phyloP scores from a whole-genome alignment of 2,329 filamentous ascomycete species.

The Didymella segeticola region DNA sequence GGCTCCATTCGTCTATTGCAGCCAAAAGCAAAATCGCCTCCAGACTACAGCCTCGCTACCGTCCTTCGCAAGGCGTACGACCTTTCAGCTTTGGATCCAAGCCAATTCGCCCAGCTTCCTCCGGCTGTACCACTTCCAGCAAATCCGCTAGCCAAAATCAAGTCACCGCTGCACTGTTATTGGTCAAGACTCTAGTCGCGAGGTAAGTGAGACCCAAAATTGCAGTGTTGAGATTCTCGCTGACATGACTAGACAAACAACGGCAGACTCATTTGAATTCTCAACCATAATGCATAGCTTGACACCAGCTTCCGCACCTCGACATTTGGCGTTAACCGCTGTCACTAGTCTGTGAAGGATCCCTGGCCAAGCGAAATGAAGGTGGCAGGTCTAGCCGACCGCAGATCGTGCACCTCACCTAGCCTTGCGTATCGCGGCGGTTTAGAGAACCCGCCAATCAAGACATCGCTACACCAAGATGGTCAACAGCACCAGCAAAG shows the following conservation, averaged over 20 bases:
- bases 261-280: constrained; percentile 5
- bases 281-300: constrained; percentile 6
- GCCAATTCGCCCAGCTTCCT: constrained; percentile 10
- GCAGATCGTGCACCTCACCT: constrained; percentile 11
- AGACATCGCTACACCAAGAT: constrained; percentile 16
- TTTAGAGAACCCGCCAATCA: constrained; percentile 25
- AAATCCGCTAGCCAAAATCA: neutral
- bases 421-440: constrained; percentile 23
- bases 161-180: constrained; percentile 1
- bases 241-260: constrained; percentile 10
- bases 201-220: neutral
- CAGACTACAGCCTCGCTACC: constrained; percentile 3
- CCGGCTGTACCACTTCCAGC: neutral
- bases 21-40: constrained; percentile 7
- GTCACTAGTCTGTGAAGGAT: constrained; percentile 16
- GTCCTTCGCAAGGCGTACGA: neutral
- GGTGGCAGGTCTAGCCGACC: constrained; percentile 30
- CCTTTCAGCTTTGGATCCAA: neutral
- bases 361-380: constrained; percentile 26
- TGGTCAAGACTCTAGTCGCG: neutral
- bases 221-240: neutral
- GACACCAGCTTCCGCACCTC: constrained; percentile 13
- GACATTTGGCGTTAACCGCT: constrained; percentile 5
- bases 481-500: constrained; percentile 5
- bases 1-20: neutral